Conservation (phyloP, 768 basidiomycete species). For the Xerocomellus dryophilus region DNA sequence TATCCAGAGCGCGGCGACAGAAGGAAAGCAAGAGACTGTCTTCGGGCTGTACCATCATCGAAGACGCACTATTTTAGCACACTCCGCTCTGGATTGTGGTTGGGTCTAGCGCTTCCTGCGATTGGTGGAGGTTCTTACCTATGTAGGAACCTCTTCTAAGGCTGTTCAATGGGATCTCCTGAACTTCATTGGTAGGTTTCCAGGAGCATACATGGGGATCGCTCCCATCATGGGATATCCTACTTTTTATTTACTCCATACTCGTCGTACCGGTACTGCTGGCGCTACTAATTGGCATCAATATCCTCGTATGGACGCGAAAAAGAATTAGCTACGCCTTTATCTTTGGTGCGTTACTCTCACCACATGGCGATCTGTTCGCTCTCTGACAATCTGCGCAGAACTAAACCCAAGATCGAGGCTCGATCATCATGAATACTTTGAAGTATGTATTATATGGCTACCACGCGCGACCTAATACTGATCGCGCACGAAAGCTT, state of each 20-base stretch:
- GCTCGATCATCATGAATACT: conserved; percentile 76
- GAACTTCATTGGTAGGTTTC: conserved; percentile 43
- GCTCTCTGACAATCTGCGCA: conserved; percentile 24
- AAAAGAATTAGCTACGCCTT: conserved; percentile 89
- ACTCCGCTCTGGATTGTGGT: conserved; percentile 66
- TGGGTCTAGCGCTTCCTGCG: conserved; percentile 74
- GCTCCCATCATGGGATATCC: conserved; percentile 68
- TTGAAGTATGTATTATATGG: conserved; percentile 45
- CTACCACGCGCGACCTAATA: background rate
- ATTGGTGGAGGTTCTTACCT: conserved; percentile 65
- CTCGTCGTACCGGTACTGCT: conserved; percentile 75
- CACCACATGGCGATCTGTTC: background rate
- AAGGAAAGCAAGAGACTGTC: conserved; percentile 67
- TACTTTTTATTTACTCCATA: conserved; percentile 78
- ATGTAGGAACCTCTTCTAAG: conserved; percentile 19
- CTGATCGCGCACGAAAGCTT: conserved; percentile 43
- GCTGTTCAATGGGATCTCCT: background rate
- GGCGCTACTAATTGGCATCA: conserved; percentile 71
- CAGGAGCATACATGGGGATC: conserved; percentile 46
- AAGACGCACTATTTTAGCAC: conserved; percentile 70
- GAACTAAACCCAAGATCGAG: conserved; percentile 70
- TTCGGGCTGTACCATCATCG: conserved; percentile 50
- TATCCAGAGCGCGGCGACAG: conserved; percentile 62
- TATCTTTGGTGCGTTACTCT: conserved; percentile 62
- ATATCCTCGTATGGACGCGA: conserved; percentile 72